Base-by-base conservation (phyloP, 176 grass and related monocot species). In the Canna indica region DNA sequence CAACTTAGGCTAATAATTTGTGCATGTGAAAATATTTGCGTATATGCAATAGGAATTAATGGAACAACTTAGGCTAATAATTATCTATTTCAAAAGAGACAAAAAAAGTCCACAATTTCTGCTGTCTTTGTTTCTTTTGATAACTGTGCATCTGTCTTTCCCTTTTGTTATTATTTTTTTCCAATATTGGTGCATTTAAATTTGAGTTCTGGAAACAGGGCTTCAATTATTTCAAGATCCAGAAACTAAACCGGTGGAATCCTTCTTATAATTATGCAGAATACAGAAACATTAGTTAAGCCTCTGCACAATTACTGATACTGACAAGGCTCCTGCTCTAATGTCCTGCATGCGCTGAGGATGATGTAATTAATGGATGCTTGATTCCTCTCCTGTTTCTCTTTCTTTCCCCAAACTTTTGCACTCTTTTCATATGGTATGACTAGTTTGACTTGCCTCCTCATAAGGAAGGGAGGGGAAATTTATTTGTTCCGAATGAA, bases 321-420 rank as follows among this genome's bases (percentile, higher is more conserved):
- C 41, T 44, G 41, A 44, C 41, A 11, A n/a, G 41, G 9, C 41
- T 44, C 41, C 41, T 44, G 41, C 41, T 44, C 41, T 44, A 44
- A 2, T 44, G 41, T 44, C 41, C 41, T 44, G 41, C 41, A 44
- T 5, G 13, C 11, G 1, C 15, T 62, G 27, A 18, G 30, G 14
- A 27, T 33, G 10, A 22, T 12, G 24, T 22, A 22, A 25, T 62
- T 39, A 38, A 39, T 38, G 34, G 63, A 39, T 38, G 34, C 12
- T 34, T 36, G 63, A 24, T 39, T n/a, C 33, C 35, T 38, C 20
- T 38, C 34, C 63, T 25, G 50, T 22, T 25, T 29, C 63, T 66
- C 34, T 66, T 66, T 66, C 63, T 66, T 66, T 66, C 35, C 35
- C 63, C 24, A 36, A 66, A 34, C 63, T 24, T 22, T 38, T 66